Evolutionary conservation across 2,329 filamentous ascomycete species (phyloP).

Genomic region (Sphaceloma murrayae): DNA sequence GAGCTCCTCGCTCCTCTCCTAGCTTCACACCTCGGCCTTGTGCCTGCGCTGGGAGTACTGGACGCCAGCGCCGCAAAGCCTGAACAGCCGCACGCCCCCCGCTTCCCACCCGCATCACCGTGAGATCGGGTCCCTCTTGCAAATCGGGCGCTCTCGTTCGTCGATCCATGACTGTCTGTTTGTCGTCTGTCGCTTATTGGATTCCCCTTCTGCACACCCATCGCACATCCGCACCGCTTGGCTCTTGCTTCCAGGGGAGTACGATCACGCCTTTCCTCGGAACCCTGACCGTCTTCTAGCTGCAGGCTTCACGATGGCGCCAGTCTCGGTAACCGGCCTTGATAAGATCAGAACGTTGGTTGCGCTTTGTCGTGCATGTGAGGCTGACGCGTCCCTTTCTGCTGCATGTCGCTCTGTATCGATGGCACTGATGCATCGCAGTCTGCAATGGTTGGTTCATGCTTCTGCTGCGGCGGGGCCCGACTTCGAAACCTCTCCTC

Average conservation of each 20-base stretch:
- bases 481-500: conserved; percentile 6
- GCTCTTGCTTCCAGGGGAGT: neutral
- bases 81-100: neutral
- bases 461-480: conserved; percentile 8
- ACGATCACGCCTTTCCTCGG: too few relatives aligned
- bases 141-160: conserved; percentile 5
- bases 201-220: neutral
- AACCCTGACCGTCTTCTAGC: too few relatives aligned
- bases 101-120: conserved; percentile 2
- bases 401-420: neutral
- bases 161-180: conserved; percentile 1
- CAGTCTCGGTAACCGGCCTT: conserved; percentile 13
- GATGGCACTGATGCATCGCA: conserved; percentile 5
- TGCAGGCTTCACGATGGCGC: too few relatives aligned
- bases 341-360: conserved; percentile 12
- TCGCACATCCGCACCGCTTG: conserved; percentile 10
- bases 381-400: conserved; percentile 13
- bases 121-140: conserved; percentile 10
- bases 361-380: conserved; percentile 10
- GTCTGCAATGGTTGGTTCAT: conserved; percentile 13
- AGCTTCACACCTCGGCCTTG: neutral
- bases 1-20: neutral
- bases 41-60: too few relatives aligned
- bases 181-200: too few relatives aligned
- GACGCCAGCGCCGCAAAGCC: conserved; percentile 8